phyloP scores from a whole-genome alignment of 495 filamentous ascomycete species.

The Apodospora peruviana region DNA sequence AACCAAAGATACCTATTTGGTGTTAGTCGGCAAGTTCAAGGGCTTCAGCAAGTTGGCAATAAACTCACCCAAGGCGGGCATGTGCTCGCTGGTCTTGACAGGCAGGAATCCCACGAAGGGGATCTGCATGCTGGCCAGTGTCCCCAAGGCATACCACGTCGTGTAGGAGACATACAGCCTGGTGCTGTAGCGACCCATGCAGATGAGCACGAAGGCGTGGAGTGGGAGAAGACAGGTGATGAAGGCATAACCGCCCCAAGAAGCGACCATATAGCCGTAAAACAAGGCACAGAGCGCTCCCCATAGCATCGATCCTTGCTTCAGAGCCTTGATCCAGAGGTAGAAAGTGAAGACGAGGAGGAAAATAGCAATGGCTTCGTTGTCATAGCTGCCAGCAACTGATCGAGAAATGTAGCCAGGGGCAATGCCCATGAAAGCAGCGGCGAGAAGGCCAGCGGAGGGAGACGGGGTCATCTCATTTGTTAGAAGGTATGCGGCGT shows the following conservation, averaged over 20 bases:
- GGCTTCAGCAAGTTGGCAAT: not conserved
- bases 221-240: slow-evolving; percentile 97
- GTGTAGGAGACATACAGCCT: slow-evolving; percentile 94
- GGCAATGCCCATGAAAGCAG: slow-evolving; percentile 93
- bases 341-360: slow-evolving; percentile 97
- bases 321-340: slow-evolving; percentile 97
- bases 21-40: too few relatives aligned
- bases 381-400: slow-evolving; percentile 98
- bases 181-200: slow-evolving; percentile 94
- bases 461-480: slow-evolving; percentile 91
- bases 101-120: slow-evolving; percentile 98
- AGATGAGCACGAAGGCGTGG: slow-evolving; percentile 90
- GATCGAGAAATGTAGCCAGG: slow-evolving; percentile 97
- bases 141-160: slow-evolving; percentile 96
- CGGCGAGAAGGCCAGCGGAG: slow-evolving; percentile 90
- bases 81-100: slow-evolving; percentile 95
- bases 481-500: slow-evolving; percentile 92
- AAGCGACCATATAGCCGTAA: slow-evolving; percentile 99
- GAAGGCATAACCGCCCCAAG: slow-evolving; percentile 99
- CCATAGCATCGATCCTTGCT: slow-evolving; percentile 93
- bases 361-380: slow-evolving; percentile 99
- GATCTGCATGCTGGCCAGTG: slow-evolving; percentile 98
- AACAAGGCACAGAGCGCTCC: slow-evolving; percentile 90
- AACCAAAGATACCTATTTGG: slow-evolving; percentile 84
- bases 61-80: slow-evolving; percentile 83